Percentiles rank a stretch among this genome's conserved stretches.
Evolutionary conservation across 2,329 filamentous ascomycete species (phyloP).

Genomic region (Phaeophleospora eucalypticola): DNA sequence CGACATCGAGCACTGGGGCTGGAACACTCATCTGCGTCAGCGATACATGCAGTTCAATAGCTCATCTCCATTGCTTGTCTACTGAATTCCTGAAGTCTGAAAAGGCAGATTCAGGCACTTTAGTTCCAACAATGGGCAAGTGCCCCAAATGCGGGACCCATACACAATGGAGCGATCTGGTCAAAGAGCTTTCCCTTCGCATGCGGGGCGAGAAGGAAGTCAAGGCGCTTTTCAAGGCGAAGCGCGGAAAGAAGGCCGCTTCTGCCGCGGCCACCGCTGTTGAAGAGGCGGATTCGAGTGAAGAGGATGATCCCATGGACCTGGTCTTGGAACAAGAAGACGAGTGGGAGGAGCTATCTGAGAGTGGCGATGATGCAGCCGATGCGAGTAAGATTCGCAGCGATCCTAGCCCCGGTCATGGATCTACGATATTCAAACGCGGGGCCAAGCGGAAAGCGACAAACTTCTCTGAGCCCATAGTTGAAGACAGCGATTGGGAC

Average conservation of each 20-base stretch:
- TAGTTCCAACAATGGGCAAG: conserved; percentile 56
- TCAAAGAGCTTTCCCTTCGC: conserved; percentile 76
- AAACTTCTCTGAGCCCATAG: conserved; percentile 33
- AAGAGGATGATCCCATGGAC: conserved; percentile 20
- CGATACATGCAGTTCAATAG: conserved; percentile 44
- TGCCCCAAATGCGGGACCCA: conserved; percentile 66
- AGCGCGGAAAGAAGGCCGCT: conserved; percentile 16
- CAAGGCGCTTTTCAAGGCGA: conserved; percentile 59
- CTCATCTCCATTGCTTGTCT: conserved; percentile 57
- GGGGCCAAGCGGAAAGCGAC: conserved; percentile 31
- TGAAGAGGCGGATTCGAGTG: conserved; percentile 14
- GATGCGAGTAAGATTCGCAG: conserved; percentile 11
- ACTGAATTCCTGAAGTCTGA: conserved; percentile 46
- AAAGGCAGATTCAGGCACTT: conserved; percentile 26
- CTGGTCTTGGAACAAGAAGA: conserved; percentile 16
- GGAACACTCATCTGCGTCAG: conserved; percentile 51
- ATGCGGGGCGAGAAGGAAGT: conserved; percentile 67
- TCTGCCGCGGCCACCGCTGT: conserved; percentile 15
- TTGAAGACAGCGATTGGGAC: conserved; percentile 55
- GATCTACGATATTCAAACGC: conserved; percentile 6
- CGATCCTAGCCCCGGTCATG: conserved; percentile 21
- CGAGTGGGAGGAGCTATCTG: conserved; percentile 32
- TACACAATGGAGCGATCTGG: conserved; percentile 70
- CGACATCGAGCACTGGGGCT: conserved; percentile 36
- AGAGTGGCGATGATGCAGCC: conserved; percentile 27